Base-by-base conservation (phyloP, 1,284 basidiomycete genomes). In the Cystobasidiaceae sp. region DNA sequence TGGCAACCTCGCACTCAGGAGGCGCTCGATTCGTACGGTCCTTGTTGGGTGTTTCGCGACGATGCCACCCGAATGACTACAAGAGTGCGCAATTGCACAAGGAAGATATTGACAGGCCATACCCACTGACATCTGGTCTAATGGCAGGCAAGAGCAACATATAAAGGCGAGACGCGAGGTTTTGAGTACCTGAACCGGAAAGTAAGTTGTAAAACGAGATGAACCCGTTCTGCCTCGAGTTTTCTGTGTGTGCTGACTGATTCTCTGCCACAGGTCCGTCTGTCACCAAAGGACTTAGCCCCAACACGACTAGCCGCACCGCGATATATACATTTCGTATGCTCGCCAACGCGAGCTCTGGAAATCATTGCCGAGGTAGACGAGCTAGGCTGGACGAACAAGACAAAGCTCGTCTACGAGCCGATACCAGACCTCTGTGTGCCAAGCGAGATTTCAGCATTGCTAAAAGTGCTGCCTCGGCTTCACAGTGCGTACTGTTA, bases 121-220 rank as follows among this genome's bases (percentile, higher is more conserved):
- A 79, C 89, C 79, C 84, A 90, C 91, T 34, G 41, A 7, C 32
- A 41, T 15, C 11, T 27, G 1, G 4, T 28, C 44, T 28, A 21
- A 15, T 17, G 54, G 11, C 34, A 49, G 44, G 43, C 51, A 21
- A 30, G 34, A 13, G 41, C 32, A 39, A 46, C 37, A 4, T 25
- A 39, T n/a, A 30, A 34, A 23, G 46, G 39, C 27, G 51, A 52
- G 46, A 73, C 74, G 34, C 77, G 78, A 71, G 90, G 88, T 32
- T 94, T 93, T 78, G 79, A 86, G 70, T 96, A 96, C 74, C 80
- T 88, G 45, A 88, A 87, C 0, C 84, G 87, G 25, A 83, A 87
- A 58, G 79, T 86, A 58, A 84, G 86, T 2, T 25, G 41, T n/a
- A n/a, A n/a, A n/a, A n/a, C n/a, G n/a, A n/a, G n/a, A n/a, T n/a